A percentile compares a stretch with the other conserved stretches of the same genome.
Evolutionary conservation across 768 basidiomycete species (phyloP).

Genomic region (Galerina sulciceps): DNA sequence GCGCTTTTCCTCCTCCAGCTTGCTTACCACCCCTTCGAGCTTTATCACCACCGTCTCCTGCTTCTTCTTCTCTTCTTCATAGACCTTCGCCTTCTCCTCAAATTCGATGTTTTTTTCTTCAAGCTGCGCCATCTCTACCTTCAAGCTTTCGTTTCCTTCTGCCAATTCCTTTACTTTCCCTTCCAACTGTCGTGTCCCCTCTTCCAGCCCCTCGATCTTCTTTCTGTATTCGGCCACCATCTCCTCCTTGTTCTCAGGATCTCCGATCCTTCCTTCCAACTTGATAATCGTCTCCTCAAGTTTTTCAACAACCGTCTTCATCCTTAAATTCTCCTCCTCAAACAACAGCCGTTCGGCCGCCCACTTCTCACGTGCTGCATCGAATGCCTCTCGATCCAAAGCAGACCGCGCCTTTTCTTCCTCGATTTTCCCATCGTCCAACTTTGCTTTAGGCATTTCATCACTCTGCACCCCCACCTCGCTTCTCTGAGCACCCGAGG

Average conservation of each 20-base stretch:
- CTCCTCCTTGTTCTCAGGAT: background rate
- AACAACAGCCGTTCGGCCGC: background rate
- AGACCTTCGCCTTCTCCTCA: too few relatives aligned
- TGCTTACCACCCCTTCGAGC: too few relatives aligned
- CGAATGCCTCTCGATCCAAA: background rate
- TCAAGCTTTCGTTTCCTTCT: background rate
- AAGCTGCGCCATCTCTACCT: too few relatives aligned
- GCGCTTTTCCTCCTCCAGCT: too few relatives aligned
- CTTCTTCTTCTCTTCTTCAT: too few relatives aligned
- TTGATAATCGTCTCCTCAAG: constrained; percentile 7
- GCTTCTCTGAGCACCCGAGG: background rate
- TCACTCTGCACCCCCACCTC: background rate
- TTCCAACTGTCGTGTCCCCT: background rate
- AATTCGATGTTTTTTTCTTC: too few relatives aligned
- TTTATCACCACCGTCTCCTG: too few relatives aligned
- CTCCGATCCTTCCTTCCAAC: background rate
- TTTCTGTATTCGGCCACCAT: background rate
- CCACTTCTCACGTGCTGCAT: background rate
- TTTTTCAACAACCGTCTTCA: background rate
- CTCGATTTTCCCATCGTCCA: background rate
- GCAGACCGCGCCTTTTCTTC: background rate
- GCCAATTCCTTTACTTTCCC: background rate
- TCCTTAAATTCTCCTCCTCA: background rate
- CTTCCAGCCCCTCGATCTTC: background rate
- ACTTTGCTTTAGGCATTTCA: background rate